A percentile compares a stretch with the other conserved stretches of the same genome.
Evolutionary conservation across 176 grass and related monocot species (phyloP).

Genomic region (Saccharum officinarum): DNA sequence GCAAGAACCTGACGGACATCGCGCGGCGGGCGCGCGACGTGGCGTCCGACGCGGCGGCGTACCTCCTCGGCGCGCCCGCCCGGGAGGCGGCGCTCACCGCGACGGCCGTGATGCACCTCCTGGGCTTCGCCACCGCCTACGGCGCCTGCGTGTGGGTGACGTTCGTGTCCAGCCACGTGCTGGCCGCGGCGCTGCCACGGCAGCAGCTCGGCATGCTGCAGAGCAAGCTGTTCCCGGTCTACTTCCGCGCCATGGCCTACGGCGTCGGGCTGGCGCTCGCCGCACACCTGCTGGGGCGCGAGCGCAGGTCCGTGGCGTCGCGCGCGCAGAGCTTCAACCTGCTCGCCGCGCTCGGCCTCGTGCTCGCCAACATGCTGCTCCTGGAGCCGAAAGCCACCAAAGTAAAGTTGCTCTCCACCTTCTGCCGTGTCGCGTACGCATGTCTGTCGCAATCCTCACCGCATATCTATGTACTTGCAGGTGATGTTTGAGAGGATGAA

Average conservation of each 20-base stretch:
- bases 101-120: constrained; percentile 54
- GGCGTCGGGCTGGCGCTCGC: constrained; percentile 48
- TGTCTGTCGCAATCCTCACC: too few relatives aligned
- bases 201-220: constrained; percentile 84
- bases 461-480: background rate
- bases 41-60: constrained; percentile 48
- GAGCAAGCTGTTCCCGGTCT: constrained; percentile 91
- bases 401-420: constrained; percentile 14
- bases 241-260: constrained; percentile 74
- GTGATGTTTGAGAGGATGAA: constrained; percentile 91
- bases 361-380: constrained; percentile 62
- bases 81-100: constrained; percentile 31
- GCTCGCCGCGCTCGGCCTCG: constrained; percentile 44
- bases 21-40: constrained; percentile 45
- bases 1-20: constrained; percentile 69
- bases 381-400: constrained; percentile 82
- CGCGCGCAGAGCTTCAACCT: constrained; percentile 71
- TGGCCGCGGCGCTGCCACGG: constrained; percentile 48
- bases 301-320: constrained; percentile 27
- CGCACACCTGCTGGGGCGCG: constrained; percentile 53
- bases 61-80: constrained; percentile 26
- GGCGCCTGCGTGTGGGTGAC: constrained; percentile 83
- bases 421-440: too few relatives aligned
- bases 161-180: constrained; percentile 79
- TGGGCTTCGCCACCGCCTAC: constrained; percentile 64